These are phyloP conservation scores for Daldinia concentrica DNA, from an alignment of 495 filamentous ascomycete species.

Conservation along the genomic window DNA sequence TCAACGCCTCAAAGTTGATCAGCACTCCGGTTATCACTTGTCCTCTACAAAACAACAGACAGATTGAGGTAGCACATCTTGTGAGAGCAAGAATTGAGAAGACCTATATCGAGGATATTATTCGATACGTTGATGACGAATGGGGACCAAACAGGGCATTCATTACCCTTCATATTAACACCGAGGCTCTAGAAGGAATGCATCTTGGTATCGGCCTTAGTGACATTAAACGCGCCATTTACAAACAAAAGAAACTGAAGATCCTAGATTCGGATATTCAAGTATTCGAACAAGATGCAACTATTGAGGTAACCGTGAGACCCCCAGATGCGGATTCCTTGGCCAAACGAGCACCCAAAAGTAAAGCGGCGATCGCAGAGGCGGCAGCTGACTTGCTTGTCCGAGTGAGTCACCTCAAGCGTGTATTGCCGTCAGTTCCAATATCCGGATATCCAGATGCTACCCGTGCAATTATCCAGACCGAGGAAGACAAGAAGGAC, in stretches of 20 bases:
- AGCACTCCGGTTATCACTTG: constrained; percentile 94
- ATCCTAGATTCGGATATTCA: constrained; percentile 63
- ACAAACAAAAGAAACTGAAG: constrained; percentile 81
- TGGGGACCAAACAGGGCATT: constrained; percentile 80
- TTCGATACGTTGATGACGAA: constrained; percentile 79
- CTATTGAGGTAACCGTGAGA: constrained; percentile 65
- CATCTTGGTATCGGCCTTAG: constrained; percentile 75
- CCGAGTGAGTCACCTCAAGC: constrained; percentile 83
- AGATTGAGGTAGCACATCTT: constrained; percentile 78
- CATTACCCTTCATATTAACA: constrained; percentile 79
- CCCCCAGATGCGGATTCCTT: constrained; percentile 59
- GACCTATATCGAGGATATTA: constrained; percentile 77
- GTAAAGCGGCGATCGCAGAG: constrained; percentile 60
- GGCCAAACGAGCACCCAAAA: constrained; percentile 60
- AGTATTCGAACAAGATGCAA: constrained; percentile 52
- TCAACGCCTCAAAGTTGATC: constrained; percentile 93
- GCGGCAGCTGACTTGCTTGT: constrained; percentile 76
- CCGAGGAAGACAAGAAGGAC: constrained; percentile 57
- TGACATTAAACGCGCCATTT: constrained; percentile 77
- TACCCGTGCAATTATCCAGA: constrained; percentile 86
- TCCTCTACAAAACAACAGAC: constrained; percentile 72
- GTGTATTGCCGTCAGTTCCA: constrained; percentile 77
- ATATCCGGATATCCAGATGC: constrained; percentile 89
- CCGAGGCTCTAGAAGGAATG: constrained; percentile 76
- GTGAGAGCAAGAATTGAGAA: constrained; percentile 94